Base-by-base conservation (phyloP, 371 early-diverging fungal genomes). In the Mycotypha africana region DNA sequence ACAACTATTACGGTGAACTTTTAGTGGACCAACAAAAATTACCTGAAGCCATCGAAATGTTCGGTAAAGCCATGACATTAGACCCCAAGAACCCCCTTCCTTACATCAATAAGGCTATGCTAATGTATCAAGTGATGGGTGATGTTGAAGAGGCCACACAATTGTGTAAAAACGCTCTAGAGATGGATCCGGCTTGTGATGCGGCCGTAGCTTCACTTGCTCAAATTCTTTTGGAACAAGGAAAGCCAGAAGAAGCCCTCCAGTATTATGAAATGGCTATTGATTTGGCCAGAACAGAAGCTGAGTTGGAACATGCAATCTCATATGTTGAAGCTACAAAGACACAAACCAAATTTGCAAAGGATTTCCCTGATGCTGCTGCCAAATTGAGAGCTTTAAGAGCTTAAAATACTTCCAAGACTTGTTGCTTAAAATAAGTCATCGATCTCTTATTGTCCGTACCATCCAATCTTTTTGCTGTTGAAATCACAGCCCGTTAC, bases 1-100 rank as follows among this genome's bases (percentile, higher is more conserved):
- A 80, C 78, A 95, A 96, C 78, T 97, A 95, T 70, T 91, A 92
- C 49, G 97, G 95, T 59, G 98, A 97, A 70, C 77, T 97, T 16
- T 65, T 94, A 36, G 71, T 91, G 41, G 97, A 97, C 53, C 88
- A 89, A 60, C 88, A 89, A 58, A 76, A 78, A 34, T 75, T 84
- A 32, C 77, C 79, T 9, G 86, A 91, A 51, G 89, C 92, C 7
- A 62, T 76, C 47, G 78, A 79, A 12, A 76, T 78, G 65, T 92
- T 91, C 59, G 82, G 84, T 48, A 89, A 88, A 60, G 85, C 90
- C 6, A 81, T 88, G 50, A 67, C 71, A 28, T 60, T 91, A 53
- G 77, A 81, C 37, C 74, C 82, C 16, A 70, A 72, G 35, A 89
- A 87, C 58, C 92, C 95, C 11, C 70, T 94, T 36, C 93, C 95